phyloP scores from a whole-genome alignment of 495 filamentous ascomycete genomes.

The Astrocystis sublimbata region DNA sequence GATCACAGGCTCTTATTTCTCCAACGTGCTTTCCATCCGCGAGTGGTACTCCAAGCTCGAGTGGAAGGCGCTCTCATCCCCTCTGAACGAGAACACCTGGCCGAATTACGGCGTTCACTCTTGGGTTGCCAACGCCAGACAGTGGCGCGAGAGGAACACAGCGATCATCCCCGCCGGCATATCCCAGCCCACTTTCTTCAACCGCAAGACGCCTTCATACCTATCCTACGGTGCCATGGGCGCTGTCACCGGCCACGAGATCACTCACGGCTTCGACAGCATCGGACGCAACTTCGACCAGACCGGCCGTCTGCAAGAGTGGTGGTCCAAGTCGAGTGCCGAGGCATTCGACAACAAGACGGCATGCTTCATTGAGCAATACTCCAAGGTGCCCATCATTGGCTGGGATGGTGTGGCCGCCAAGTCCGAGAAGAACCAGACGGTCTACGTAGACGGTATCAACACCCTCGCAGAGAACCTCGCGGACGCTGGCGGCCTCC shows the following conservation, averaged over 20 bases:
- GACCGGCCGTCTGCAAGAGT: constrained; percentile 61
- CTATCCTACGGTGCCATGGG: constrained; percentile 66
- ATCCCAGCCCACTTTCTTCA: constrained; percentile 64
- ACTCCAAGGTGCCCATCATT: constrained; percentile 55
- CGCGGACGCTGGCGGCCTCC: constrained; percentile 65
- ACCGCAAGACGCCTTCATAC: constrained; percentile 58
- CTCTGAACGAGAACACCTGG: constrained; percentile 43
- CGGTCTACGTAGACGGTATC: constrained; percentile 61
- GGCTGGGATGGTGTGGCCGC: background rate
- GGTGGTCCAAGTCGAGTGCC: constrained; percentile 62
- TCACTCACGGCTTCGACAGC: constrained; percentile 68
- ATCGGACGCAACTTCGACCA: constrained; percentile 64
- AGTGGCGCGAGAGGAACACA: constrained; percentile 34
- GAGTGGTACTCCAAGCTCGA: constrained; percentile 12
- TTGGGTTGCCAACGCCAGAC: constrained; percentile 23
- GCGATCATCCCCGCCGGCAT: constrained; percentile 69
- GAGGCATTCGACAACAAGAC: constrained; percentile 57
- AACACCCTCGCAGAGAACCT: constrained; percentile 68
- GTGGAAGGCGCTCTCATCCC: constrained; percentile 3
- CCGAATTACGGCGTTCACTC: constrained; percentile 30
- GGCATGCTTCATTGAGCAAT: constrained; percentile 66
- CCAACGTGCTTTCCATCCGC: constrained; percentile 43
- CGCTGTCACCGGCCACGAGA: constrained; percentile 63
- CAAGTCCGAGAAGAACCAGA: constrained; percentile 43
- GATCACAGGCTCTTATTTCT: constrained; percentile 56